Evolutionary conservation across 805 yeast species (phyloP), one percentile per base, ranked within the genome.

Genomic region (Myxozyma neotropica): DNA sequence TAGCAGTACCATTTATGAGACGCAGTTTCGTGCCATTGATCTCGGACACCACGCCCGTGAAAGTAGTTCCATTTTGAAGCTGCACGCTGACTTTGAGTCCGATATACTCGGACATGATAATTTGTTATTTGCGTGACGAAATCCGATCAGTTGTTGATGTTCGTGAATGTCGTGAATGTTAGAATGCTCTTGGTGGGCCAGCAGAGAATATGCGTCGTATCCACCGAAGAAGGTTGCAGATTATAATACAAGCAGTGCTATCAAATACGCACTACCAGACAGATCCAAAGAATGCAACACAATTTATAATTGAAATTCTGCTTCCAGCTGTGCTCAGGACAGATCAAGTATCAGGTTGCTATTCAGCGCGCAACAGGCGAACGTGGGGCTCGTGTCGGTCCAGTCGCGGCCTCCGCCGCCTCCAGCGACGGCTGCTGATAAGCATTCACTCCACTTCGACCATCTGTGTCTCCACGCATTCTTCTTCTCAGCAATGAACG

Each of bases 31-130:
- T 77, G 17, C 75, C 71, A n/a, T 71, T 73, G 33, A 78, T 78
- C 55, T 73, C 74, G n/a, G 74, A 72, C n/a, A 78, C 75, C n/a
- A 68, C 68, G 17, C 83, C 81, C 48, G 68, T 67, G 31, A 80
- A 55, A 10, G 39, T 52, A 8, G 56, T 33, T 12, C 63, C 65
- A 43, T 59, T 59, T 21, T 59, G 64, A 12, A 61, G 56, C 54
- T 50, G 31, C 39, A 61, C 53, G 42, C 53, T 42, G 29, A 61
- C 64, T 33, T 57, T 59, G 44, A 58, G 40, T 5, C 65, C 65
- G 23, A 60, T 48, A 27, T 44, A 60, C 6, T 46, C 54, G 12
- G 63, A 27, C 63, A 59, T 29, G 33, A 29, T 29, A 29, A 10
- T 10, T 29, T 29, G n/a, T n/a, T n/a, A 7, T 29, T 29, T 29